phyloP scores from a whole-genome alignment of 1,284 basidiomycete genomes.

The Malassezia sp. region DNA sequence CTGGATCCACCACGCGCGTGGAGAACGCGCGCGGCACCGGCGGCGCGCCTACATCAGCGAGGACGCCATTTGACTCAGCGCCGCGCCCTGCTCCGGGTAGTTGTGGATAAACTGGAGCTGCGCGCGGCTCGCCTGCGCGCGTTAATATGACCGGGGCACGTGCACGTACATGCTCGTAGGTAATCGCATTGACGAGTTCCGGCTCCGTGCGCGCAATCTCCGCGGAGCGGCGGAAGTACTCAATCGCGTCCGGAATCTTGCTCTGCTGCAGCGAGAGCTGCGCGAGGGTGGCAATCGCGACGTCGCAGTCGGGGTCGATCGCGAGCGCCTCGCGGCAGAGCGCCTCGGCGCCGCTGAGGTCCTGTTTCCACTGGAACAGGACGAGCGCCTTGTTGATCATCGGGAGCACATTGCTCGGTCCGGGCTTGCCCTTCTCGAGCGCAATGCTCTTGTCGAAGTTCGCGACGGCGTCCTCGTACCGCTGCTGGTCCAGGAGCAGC shows the following conservation, averaged over 20 bases:
- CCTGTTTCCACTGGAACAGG: slow-evolving; percentile 90
- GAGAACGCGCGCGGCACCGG: too few relatives aligned
- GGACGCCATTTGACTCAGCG: slow-evolving; percentile 36
- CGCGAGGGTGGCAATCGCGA: slow-evolving; percentile 86
- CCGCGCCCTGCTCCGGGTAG: slow-evolving; percentile 41
- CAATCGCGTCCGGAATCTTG: slow-evolving; percentile 72
- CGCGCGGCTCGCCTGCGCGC: slow-evolving; percentile 34
- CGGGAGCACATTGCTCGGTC: slow-evolving; percentile 50
- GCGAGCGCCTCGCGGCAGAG: slow-evolving; percentile 77
- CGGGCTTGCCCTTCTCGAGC: slow-evolving; percentile 56
- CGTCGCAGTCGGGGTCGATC: slow-evolving; percentile 80
- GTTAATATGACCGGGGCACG: too few relatives aligned
- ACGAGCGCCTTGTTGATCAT: slow-evolving; percentile 95
- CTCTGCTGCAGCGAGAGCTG: slow-evolving; percentile 86
- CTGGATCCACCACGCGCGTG: too few relatives aligned
- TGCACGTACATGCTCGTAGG: slow-evolving; percentile 74
- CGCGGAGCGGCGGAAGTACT: slow-evolving; percentile 73
- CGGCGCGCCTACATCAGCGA: slow-evolving; percentile 20
- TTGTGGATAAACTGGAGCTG: slow-evolving; percentile 41
- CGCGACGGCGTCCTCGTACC: slow-evolving; percentile 80
- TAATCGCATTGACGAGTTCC: slow-evolving; percentile 77
- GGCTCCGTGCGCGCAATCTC: slow-evolving; percentile 80
- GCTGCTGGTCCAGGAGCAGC: slow-evolving; percentile 80
- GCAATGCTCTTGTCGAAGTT: slow-evolving; percentile 89
- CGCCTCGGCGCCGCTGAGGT: slow-evolving; percentile 66